Base-by-base conservation (phyloP, 345 rosid genomes). In the Hevea brasiliensis region DNA sequence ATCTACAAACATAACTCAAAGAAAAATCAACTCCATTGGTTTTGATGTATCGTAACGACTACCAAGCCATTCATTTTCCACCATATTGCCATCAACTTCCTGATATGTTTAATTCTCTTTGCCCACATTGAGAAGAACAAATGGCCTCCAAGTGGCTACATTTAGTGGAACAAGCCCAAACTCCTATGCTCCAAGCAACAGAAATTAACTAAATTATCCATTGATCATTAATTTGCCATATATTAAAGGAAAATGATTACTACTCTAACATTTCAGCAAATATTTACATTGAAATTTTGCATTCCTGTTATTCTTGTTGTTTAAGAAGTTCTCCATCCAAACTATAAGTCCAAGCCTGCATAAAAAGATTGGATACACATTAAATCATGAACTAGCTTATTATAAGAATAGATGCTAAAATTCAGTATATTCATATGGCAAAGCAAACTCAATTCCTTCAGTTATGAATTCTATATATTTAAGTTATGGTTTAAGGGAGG, bases 311-410 rank as follows among this genome's bases (percentile, higher is more conserved):
- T 82, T 74, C 93, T 83, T 74, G 90, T 92, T 65, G 92, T 74
- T 90, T 94, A 13, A 86, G 84, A 82, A 94, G 97, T n/a, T 83
- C 86, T 57, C 94, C 97, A 41, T 83, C 84, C 81, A 92, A 80
- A 44, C 88, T 87, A 73, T 94, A 94, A 23, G 97, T 92, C 95
- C 98, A 92, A 55, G 92, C 97, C 97, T 90, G 86, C 72, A 81
- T 61, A 60, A 70, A 74, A 70, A 1, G 50, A 53, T 57, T 21
- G 24, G 17, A 23, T 29, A 60, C 23, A 20, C 11, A 48, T 62
- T 18, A 47, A 27, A 37, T 24, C 23, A 67, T 44, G 50, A 37
- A 50, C 42, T 42, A 44, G 68, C 44, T 51, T 20, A n/a, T 50
- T 50, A 3, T 50, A 50, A 50, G n/a, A 17, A 50, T 7, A 47